Evolutionary conservation across 202 grass and related monocot genomes (phyloP), one percentile per base, ranked within the genome.

Genomic region (Alloteropsis angusta): DNA sequence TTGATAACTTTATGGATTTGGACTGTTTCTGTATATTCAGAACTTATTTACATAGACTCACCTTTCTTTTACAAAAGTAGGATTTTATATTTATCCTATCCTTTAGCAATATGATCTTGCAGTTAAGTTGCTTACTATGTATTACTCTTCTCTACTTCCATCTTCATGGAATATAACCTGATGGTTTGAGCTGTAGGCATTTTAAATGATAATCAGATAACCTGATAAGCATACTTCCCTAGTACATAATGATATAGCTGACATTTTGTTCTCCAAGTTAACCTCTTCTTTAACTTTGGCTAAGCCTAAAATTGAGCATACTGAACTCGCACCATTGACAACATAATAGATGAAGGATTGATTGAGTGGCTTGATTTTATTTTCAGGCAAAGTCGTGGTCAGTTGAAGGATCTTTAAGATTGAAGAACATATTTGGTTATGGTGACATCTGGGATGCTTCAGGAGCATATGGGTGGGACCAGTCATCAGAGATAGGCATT

Each of bases 361-460:
- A 75, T 68, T 68, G 18, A n/a, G 60, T 50, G 38, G 5, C n/a
- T 75, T 75, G 11, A 19, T 55, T 64, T 72, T 68, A 18, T 65
- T 4, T 79, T 71, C 43, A 97, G 93, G 83, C 84, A 65, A 86
- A 68, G 83, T 87, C 90, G 23, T 87, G 82, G 88, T 80, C 90
- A 74, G 49, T 91, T 25, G 90, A 97, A 89, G 90, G 86, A 54
- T 89, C 84, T 58, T 56, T 97, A 34, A 97, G 82, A 62, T 76
- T 84, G 12, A 93, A 84, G 84, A 97, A 97, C 64, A 58, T 88
- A 5, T 85, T 91, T 71, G 90, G 93, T 46, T 88, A 93, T 60
- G 93, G 85, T 41, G 90, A 97, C 46, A 91, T 97, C 34, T 97
- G 90, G 93, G 76, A 93, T 81, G 89, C 84, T 76, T 97, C 90